These are phyloP conservation scores for Fistulinella prunicolor DNA, from an alignment of 768 basidiomycete genomes.

Conservation along the genomic window DNA sequence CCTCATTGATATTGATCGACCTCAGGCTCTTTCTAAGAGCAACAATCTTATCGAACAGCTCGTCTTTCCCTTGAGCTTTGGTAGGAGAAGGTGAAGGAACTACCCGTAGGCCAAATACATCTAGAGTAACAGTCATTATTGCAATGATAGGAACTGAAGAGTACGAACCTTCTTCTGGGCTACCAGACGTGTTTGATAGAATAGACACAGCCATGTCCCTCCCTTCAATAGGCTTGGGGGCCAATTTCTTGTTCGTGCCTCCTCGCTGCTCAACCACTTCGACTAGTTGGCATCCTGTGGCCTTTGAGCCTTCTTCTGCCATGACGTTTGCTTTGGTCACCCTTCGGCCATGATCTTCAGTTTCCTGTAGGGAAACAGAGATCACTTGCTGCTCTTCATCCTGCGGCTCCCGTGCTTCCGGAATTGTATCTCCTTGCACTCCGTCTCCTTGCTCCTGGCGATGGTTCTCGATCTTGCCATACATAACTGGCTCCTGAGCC, in stretches of 20 bases:
- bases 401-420: neutral
- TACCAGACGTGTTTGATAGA: neutral
- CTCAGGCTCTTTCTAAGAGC: constrained; percentile 57
- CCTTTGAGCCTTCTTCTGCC: neutral
- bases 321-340: constrained; percentile 1
- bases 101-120: constrained; percentile 54
- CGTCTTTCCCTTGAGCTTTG: constrained; percentile 40
- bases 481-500: constrained; percentile 14
- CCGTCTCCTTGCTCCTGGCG: constrained; percentile 11
- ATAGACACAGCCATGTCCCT: neutral
- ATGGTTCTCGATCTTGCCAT: constrained; percentile 29
- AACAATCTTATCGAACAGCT: constrained; percentile 50
- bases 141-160: neutral
- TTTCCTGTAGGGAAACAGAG: neutral
- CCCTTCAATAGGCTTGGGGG: neutral
- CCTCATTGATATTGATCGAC: constrained; percentile 56
- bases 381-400: constrained; percentile 1
- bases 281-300: neutral
- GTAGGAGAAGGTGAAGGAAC: constrained; percentile 33
- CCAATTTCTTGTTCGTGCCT: neutral
- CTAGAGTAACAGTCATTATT: constrained; percentile 31
- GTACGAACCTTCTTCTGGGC: constrained; percentile 25
- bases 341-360: neutral
- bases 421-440: constrained; percentile 1
- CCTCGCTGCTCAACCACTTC: neutral